A percentile compares a stretch with the other conserved stretches of the same genome.
Conservation (phyloP, 2,329 filamentous ascomycete genomes). For the Nectriaceae sp. region DNA sequence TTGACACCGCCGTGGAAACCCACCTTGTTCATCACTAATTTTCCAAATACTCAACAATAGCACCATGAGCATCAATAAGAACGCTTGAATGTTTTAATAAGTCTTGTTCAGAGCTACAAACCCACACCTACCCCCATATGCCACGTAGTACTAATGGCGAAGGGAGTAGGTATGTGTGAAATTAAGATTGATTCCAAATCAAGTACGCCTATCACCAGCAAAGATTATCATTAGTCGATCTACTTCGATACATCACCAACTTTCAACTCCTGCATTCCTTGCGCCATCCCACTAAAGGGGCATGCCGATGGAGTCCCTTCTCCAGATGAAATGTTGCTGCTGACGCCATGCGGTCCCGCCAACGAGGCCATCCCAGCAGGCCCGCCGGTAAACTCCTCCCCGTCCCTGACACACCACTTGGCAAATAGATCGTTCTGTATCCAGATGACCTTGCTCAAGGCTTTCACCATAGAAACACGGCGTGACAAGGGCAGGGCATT, state of each 20-base stretch:
- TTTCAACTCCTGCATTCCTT: background rate
- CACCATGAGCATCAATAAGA: no score
- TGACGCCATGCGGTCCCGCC: background rate
- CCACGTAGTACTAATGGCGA: no score
- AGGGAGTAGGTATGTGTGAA: no score
- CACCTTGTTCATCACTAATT: no score
- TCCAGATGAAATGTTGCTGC: background rate
- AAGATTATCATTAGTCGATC: no score
- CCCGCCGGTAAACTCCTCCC: constrained; percentile 9
- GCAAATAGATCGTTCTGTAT: constrained; percentile 18
- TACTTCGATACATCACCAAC: background rate
- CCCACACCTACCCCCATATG: no score
- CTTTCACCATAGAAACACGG: constrained; percentile 14
- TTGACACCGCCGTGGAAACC: no score
- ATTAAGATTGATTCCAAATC: no score
- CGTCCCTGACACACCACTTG: constrained; percentile 16
- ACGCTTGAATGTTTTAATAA: no score
- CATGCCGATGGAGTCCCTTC: background rate
- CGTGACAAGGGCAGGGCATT: constrained; percentile 16
- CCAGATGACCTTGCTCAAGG: constrained; percentile 17
- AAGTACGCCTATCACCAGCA: no score
- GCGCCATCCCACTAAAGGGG: background rate
- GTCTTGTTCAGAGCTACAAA: no score
- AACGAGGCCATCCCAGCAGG: background rate
- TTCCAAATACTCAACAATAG: no score